Percentiles rank a stretch among this genome's conserved stretches.
Evolutionary conservation across 805 yeast species (phyloP).

Genomic region (Wilhelminamyces savonicus): DNA sequence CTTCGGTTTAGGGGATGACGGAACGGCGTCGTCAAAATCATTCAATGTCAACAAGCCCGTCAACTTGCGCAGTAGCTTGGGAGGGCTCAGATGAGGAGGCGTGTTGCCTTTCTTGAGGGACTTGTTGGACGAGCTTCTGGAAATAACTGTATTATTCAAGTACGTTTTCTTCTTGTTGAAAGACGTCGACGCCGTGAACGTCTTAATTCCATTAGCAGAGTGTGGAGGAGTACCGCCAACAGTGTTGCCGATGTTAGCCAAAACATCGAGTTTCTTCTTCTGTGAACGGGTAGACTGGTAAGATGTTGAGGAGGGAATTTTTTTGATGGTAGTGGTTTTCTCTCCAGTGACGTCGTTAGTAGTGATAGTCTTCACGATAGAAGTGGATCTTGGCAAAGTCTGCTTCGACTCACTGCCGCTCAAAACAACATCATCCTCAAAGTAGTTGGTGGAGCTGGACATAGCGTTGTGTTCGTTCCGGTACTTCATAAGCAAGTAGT

Average conservation of each 20-base stretch:
- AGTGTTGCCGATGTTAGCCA: constrained; percentile 29
- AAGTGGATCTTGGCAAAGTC: constrained; percentile 33
- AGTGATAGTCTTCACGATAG: constrained; percentile 36
- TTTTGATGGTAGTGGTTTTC: constrained; percentile 13
- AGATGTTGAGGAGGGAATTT: constrained; percentile 17
- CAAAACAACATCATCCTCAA: constrained; percentile 19
- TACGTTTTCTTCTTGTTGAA: constrained; percentile 28
- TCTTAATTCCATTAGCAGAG: constrained; percentile 11
- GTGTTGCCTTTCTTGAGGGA: constrained; percentile 11
- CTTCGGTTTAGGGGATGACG: too few relatives aligned
- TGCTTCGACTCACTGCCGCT: constrained; percentile 18
- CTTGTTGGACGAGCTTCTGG: constrained; percentile 15
- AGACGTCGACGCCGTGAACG: constrained; percentile 34
- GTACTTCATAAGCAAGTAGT: constrained; percentile 67
- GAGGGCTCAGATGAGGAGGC: constrained; percentile 13
- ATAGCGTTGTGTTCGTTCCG: constrained; percentile 53
- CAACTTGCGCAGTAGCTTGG: constrained; percentile 9
- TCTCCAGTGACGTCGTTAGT: constrained; percentile 22
- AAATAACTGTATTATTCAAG: constrained; percentile 16
- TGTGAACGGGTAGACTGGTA: constrained; percentile 14
- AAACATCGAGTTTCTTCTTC: constrained; percentile 15
- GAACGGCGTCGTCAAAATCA: too few relatives aligned
- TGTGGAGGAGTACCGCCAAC: too few relatives aligned
- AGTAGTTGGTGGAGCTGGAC: constrained; percentile 7
- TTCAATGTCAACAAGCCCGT: constrained; percentile 11